A percentile compares a stretch with the other conserved stretches of the same genome.
These are phyloP conservation scores for Excoecaria agallocha DNA, from an alignment of 345 rosid species.

Conservation along the genomic window DNA sequence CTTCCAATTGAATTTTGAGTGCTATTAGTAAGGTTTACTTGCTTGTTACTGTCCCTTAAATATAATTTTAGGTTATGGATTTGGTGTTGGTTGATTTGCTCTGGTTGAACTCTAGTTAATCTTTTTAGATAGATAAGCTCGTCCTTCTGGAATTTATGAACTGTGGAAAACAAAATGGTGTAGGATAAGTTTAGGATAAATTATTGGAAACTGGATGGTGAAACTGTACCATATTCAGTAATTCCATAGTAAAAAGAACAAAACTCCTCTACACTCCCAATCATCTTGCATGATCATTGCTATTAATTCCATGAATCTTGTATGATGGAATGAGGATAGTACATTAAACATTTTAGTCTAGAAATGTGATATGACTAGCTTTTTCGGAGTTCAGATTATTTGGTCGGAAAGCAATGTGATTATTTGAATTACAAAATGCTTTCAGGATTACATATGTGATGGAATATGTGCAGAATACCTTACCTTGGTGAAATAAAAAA, in stretches of 20 bases:
- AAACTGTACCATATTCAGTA: background rate
- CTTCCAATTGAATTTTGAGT: background rate
- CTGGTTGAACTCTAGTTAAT: background rate
- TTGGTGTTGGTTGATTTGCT: background rate
- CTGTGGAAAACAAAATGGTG: background rate
- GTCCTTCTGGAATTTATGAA: background rate
- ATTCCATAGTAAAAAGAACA: background rate
- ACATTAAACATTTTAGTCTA: background rate
- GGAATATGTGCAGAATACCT: background rate
- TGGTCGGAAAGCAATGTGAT: background rate
- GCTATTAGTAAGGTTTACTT: background rate
- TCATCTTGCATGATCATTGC: background rate
- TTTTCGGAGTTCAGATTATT: background rate
- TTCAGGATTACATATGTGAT: background rate
- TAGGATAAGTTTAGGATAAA: background rate
- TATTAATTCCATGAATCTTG: background rate
- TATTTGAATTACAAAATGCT: background rate
- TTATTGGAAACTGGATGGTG: background rate
- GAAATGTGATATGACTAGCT: background rate
- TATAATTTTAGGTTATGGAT: background rate
- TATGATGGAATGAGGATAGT: too few species aligned
- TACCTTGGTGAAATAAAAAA: background rate
- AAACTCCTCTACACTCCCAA: background rate
- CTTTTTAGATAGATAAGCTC: background rate
- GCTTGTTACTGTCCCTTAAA: background rate